Evolutionary conservation across 208 protist species (phyloP), one percentile per base, ranked within the genome.

Genomic region (Crithidia thermophila): DNA sequence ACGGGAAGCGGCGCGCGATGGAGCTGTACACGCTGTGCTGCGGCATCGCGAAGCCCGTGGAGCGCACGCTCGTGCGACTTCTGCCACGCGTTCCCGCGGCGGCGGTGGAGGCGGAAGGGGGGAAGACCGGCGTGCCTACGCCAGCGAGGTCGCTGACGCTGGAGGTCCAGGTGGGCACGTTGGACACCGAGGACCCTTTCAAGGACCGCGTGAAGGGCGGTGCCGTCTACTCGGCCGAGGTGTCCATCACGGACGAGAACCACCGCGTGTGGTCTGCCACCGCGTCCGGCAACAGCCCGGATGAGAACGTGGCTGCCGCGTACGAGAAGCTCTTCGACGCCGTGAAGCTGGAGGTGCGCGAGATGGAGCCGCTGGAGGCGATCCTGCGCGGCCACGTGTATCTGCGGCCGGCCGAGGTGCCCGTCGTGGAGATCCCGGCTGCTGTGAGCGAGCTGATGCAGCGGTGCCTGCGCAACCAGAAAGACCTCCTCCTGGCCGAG

Each of bases 11-110:
- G 23, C 88, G 81, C 27, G 79, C 84, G 2, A 67, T 94, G 47
- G 65, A 83, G 36, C 66, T 94, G 43, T 91, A 84, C 67, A 77
- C 83, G 2, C 11, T 90, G 13, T 94, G 88, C 72, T 83, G 82
- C 30, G 85, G 75, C 9, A 23, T 94, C 8, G 36, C 57, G 0
- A 68, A 79, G 5, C 83, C 85, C 10, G 9, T 61, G 31, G 75
- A 79, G 33, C 50, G 49, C 20, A 59, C 83, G 18, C 20, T 78
- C 6, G 79, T 81, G 11, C 78, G 73, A 6, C 50, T 82, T 23
- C 21, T 65, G 14, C 72, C n/a, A n/a, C n/a, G n/a, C n/a, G n/a
- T n/a, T n/a, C n/a, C n/a, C 67, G 31, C 13, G 60, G 31, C 18
- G 20, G 10, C 45, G 49, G 9, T 53, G 58, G 42, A 31, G 8